Evolutionary conservation across 2,329 filamentous ascomycete genomes (phyloP), one percentile per base, ranked within the genome.

Genomic region (Fusarium napiforme): DNA sequence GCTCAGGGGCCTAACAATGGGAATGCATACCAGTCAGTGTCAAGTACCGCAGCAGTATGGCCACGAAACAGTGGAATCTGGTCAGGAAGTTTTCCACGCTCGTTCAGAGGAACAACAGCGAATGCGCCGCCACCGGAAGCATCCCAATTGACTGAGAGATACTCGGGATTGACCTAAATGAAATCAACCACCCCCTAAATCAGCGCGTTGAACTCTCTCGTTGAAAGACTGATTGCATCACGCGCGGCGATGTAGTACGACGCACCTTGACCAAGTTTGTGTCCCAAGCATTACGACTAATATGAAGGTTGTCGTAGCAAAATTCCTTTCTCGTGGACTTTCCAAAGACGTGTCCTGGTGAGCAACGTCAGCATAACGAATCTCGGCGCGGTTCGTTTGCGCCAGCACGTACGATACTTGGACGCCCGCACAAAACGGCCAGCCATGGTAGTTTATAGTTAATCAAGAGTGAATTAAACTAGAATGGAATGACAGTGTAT

Each of bases 241-340:
- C 60, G 50, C 57, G 69, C 60, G 61, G 47, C 60, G 47, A 74
- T 87, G 82, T 83, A 97, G 94, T 92, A 98, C 98, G 85, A 75
- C 88, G 82, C 83, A 97, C 95, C 92, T 98, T 98, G 85, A 98
- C 90, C 81, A 99, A 87, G 86, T 99, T 99, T 80, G 95, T 98
- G 84, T 99, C 96, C 96, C 96, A 99, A 63, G 96, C 96, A 91
- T 99, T 99, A 84, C 93, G 94, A 81, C 95, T 98, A 84, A 99
- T 94, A 82, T 94, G 94, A 77, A 99, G 87, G 84, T 98, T 98
- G 84, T 99, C 96, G 86, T 98, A 99, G 88, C 95, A 98, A 89
- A 94, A 93, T 83, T 99, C 96, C 90, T 97, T 98, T 85, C 94
- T 92, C 76, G 95, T 97, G 72, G 94, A 87, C 85, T 97, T 96